Evolutionary conservation across 2,329 filamentous ascomycete species (phyloP), one percentile per base, ranked within the genome.

Genomic region (Hymenoscyphus occultus): DNA sequence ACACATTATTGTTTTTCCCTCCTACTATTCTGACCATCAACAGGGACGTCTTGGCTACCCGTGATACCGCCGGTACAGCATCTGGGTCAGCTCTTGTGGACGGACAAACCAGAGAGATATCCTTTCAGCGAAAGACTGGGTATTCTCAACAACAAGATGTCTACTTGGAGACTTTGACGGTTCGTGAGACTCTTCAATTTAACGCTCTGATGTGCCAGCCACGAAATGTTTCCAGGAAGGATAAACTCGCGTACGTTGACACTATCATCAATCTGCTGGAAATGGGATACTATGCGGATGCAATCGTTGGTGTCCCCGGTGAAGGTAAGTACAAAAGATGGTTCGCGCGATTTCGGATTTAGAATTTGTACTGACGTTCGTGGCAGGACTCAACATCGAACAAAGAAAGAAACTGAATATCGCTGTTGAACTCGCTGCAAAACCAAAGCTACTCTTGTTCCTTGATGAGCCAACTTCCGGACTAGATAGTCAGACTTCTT

Each of bases 381-480:
- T 56, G 2, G 14, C 9, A 57, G 70, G 71, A 28, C 83, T 91
- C 39, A 91, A 91, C 74, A 84, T 87, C 16, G 86, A 88, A 71
- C 86, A 89, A 76, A 81, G 85, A 54, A 89, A 88, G 77, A 90
- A 91, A 73, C 82, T 97, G 7, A 97, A 93, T 0, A 96, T 97
- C 69, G 94, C 92, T 77, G 93, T 97, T 19, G 93, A 97, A 76
- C 84, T 98, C 28, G 93, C 92, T 42, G 93, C 93, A 12, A 96
- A 93, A 80, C 93, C 93, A 6, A 87, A 91, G 57, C 82, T 97
- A 61, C 83, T 97, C 65, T 86, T 97, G 60, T 97, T 97, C 80
- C 86, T 97, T 56, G 93, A 97, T 73, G 93, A 97, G 78, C 93
- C 93, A n/a, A 97, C 93, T 4, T 96, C 92, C 40, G 93, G 93